phyloP scores from a whole-genome alignment of 768 basidiomycete species.

The Kwoniella bestiolae region DNA sequence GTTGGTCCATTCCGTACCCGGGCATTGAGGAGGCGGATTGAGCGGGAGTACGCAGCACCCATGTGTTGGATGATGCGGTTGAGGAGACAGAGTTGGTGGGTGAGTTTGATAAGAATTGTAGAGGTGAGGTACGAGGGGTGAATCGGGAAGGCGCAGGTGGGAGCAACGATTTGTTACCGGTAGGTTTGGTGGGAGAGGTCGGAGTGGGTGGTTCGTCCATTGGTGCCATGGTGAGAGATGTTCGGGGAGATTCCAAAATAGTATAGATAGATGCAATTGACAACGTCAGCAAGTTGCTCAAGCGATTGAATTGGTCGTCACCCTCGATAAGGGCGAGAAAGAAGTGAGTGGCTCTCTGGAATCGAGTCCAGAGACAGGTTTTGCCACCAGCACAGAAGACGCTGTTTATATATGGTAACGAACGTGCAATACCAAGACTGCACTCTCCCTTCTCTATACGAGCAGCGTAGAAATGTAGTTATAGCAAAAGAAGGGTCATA shows the following conservation, averaged over 20 bases:
- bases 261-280: neutral
- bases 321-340: neutral
- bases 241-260: constrained; percentile 5
- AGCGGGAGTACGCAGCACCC: constrained; percentile 25
- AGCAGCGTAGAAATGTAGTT: constrained; percentile 4
- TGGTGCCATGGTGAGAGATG: constrained; percentile 4
- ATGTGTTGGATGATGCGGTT: constrained; percentile 15
- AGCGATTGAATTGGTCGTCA: no score
- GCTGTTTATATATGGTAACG: neutral
- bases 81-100: constrained; percentile 21
- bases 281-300: neutral
- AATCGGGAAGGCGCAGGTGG: constrained; percentile 28
- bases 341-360: neutral
- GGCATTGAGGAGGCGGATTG: constrained; percentile 19
- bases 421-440: neutral
- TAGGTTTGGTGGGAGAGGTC: neutral
- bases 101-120: constrained; percentile 35
- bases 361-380: neutral
- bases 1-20: constrained; percentile 3
- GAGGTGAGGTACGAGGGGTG: constrained; percentile 44
- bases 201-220: neutral
- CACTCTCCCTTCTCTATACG: constrained; percentile 1
- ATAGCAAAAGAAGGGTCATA: constrained; percentile 2
- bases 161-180: constrained; percentile 14
- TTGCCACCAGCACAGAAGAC: neutral